Evolutionary conservation across 305 asterid genomes (phyloP), one percentile per base, ranked within the genome.

Genomic region (Striga hermonthica): DNA sequence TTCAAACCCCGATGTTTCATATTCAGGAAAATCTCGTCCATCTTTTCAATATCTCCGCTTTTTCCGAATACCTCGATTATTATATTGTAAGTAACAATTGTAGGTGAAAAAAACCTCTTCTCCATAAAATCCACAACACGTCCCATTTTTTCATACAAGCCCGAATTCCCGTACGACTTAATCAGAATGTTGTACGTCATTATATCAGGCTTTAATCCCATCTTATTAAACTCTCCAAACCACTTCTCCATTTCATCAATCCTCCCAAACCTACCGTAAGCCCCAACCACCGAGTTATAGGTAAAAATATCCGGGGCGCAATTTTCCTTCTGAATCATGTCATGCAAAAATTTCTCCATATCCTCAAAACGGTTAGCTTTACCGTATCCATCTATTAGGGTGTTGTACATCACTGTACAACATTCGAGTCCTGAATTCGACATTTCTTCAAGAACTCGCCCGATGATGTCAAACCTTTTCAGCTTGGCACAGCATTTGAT

Each of bases 1-100:
- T 89, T 89, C 81, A 87, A 60, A 34, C 95, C 94, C 67, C 69
- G 81, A 48, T 92, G 93, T 76, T 92, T 92, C 97, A 92, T 87
- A 72, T 81, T 75, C 78, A 87, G 31, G 83, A 92, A 92, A 67
- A 77, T 47, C 72, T 87, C 90, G 7, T 87, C 90, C 98, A 92
- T 87, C 78, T 79, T 82, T 75, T 76, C 72, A n/a, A 84, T 75
- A 60, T 73, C 40, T 58, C 96, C 88, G 31, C 83, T 87, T 80
- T 81, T 89, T 38, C 97, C 97, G 73, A 75, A 89, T 44, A 76
- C 79, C 69, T 89, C 98, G 37, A 92, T 87, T 28, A 87, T 65
- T 28, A 80, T 83, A 73, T 92, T 92, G 72, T 82, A 89, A 2
- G 98, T 92, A 53, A 87, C 89, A 61, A 66, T 54, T 0, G 98